Evolutionary conservation across 2,329 filamentous ascomycete genomes (phyloP).

Genomic region (Elsinoe fawcettii): DNA sequence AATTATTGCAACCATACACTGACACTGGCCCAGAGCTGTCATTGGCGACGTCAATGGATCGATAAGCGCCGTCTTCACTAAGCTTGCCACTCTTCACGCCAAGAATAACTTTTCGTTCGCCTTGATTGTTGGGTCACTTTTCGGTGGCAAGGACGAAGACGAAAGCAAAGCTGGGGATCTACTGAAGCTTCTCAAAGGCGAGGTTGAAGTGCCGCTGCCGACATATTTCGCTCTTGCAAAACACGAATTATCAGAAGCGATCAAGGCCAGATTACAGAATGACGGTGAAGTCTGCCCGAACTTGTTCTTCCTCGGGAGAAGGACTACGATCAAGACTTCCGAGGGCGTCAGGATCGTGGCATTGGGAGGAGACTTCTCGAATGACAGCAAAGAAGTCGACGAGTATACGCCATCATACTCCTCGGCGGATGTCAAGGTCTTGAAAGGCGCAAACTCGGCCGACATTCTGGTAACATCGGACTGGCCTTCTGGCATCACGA

Average conservation of each 20-base stretch:
- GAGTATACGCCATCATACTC: conserved; percentile 21
- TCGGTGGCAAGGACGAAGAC: conserved; percentile 44
- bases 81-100: conserved; percentile 68
- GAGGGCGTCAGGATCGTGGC: conserved; percentile 84
- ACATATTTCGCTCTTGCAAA: conserved; percentile 86
- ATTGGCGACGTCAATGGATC: conserved; percentile 76
- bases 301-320: conserved; percentile 80
- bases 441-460: conserved; percentile 67
- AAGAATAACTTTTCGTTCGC: conserved; percentile 87
- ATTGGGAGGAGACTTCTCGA: conserved; percentile 55
- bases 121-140: conserved; percentile 77
- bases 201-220: conserved; percentile 65
- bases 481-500: conserved; percentile 71
- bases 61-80: conserved; percentile 66
- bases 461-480: conserved; percentile 82
- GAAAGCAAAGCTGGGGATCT: conserved; percentile 45
- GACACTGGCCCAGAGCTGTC: conserved; percentile 53
- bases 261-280: conserved; percentile 66
- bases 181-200: conserved; percentile 60
- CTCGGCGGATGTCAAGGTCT: conserved; percentile 41
- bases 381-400: conserved; percentile 54
- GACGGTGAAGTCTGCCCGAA: conserved; percentile 76
- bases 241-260: conserved; percentile 58
- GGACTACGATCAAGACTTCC: conserved; percentile 78
- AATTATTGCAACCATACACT: not conserved